Evolutionary conservation across 352 stramenopile species (phyloP), one percentile per base, ranked within the genome.

Genomic region (Phytophthora foliorum): DNA sequence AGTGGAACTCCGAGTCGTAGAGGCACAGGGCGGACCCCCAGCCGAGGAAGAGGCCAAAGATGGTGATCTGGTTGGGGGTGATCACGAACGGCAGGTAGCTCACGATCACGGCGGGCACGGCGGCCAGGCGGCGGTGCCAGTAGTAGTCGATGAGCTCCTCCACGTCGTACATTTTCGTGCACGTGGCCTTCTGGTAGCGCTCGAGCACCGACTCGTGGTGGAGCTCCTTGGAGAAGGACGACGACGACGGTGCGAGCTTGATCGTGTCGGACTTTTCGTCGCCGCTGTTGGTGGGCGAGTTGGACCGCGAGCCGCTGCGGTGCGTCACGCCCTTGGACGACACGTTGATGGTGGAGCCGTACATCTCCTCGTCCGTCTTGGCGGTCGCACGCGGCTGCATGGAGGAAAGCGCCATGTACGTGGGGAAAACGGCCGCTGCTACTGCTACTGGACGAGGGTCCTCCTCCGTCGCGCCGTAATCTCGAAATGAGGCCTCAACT

Each of bases 141-240:
- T 93, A 95, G 60, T 88, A 95, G 63, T 95, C 87, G 22, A 95
- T 75, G 19, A 95, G 72, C 79, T 95, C 87, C 63, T 95, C 87
- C 46, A 95, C 87, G 59, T 95, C 87, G 74, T 93, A 95, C 87
- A 95, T 93, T 70, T 95, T 95, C 50, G 85, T 93, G 41, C 71
- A 84, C 45, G 81, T 90, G 29, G 87, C 87, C 44, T 78, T 83
- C 46, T 88, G 63, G 69, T 95, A 95, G 24, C 87, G 83, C 53
- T 94, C 74, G 32, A 89, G 36, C 24, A 93, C 51, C 9, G 68
- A 73, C 69, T 88, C 67, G 45, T 77, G 74, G 2, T 51, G 67
- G 3, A 64, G 19, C 31, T 81, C 58, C 59, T 81, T 75, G 25
- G 56, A n/a, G 27, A 42, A n/a, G 3, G 73, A 57, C 3, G 67